A percentile compares a stretch with the other conserved stretches of the same genome.
These are phyloP conservation scores for Blastobotrys ciferrii DNA, from an alignment of 1,139 yeast genomes.

Conservation along the genomic window DNA sequence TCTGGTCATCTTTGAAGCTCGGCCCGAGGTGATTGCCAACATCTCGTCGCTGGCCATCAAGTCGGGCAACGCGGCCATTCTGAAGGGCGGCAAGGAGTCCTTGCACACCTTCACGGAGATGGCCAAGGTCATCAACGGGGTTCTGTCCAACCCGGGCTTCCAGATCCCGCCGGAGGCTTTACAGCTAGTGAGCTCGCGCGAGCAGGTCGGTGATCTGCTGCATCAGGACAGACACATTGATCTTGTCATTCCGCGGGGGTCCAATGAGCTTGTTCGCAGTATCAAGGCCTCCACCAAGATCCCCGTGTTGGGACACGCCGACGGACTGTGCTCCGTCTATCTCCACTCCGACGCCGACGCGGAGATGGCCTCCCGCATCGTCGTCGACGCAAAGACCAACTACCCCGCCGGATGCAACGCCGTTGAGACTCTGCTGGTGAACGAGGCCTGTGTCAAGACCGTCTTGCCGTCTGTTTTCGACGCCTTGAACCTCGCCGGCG, in stretches of 20 bases:
- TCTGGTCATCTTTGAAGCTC: slow-evolving; percentile 87
- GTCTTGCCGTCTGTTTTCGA: slow-evolving; percentile 41
- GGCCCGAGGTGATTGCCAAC: slow-evolving; percentile 98
- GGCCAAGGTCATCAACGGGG: slow-evolving; percentile 65
- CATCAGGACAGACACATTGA: slow-evolving; percentile 88
- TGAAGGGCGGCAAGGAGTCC: slow-evolving; percentile 97
- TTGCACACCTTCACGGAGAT: slow-evolving; percentile 78
- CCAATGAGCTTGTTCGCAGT: slow-evolving; percentile 81
- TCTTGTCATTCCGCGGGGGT: slow-evolving; percentile 95
- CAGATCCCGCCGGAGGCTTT: slow-evolving; percentile 76
- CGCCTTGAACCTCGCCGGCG: slow-evolving; percentile 60
- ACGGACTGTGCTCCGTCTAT: slow-evolving; percentile 90
- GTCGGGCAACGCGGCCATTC: slow-evolving; percentile 87
- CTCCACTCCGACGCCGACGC: slow-evolving; percentile 75
- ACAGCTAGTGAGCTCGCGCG: slow-evolving; percentile 83
- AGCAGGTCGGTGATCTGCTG: slow-evolving; percentile 81
- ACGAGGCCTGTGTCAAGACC: slow-evolving; percentile 44
- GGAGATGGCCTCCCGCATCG: slow-evolving; percentile 68
- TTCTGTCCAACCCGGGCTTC: slow-evolving; percentile 45
- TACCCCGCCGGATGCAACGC: slow-evolving; percentile 99
- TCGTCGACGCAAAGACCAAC: slow-evolving; percentile 87
- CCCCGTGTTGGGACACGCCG: slow-evolving; percentile 98
- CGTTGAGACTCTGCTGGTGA: slow-evolving; percentile 77
- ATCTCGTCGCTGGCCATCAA: slow-evolving; percentile 93
- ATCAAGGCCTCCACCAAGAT: slow-evolving; percentile 87